Conservation (phyloP, 129 eudicot species). For the Rutidosis leptorrhynchoides region DNA sequence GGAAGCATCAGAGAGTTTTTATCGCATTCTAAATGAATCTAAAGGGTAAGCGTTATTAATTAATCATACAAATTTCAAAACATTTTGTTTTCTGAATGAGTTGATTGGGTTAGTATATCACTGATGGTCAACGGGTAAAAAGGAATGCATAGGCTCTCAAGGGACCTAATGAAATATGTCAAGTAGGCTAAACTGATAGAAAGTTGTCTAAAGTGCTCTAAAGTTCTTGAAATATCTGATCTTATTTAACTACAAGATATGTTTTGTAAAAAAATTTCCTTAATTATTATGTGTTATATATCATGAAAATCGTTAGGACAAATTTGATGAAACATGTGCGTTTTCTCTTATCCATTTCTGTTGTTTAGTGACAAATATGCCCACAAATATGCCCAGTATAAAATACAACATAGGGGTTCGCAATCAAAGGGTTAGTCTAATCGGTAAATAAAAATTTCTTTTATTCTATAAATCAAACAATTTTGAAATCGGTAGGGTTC, state of each 20-base stretch:
- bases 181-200: neutral
- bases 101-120: neutral
- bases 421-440: no score
- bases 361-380: no score
- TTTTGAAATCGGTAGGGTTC: no score
- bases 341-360: no score
- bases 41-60: constrained; percentile 20
- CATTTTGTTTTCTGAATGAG: neutral
- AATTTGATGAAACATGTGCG: neutral
- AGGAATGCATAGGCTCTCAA: neutral
- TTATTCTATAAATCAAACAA: no score
- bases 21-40: neutral
- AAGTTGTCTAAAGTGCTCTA: neutral
- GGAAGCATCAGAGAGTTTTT: constrained; percentile 15
- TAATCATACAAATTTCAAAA: neutral
- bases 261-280: neutral
- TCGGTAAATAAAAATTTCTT: no score
- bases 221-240: neutral
- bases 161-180: neutral
- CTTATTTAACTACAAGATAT: neutral
- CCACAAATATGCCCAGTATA: no score
- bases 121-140: neutral
- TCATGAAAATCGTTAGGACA: neutral
- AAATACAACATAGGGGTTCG: no score
- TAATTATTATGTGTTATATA: neutral